phyloP scores from a whole-genome alignment of 1,284 basidiomycete species.

The Sutorius eximius region DNA sequence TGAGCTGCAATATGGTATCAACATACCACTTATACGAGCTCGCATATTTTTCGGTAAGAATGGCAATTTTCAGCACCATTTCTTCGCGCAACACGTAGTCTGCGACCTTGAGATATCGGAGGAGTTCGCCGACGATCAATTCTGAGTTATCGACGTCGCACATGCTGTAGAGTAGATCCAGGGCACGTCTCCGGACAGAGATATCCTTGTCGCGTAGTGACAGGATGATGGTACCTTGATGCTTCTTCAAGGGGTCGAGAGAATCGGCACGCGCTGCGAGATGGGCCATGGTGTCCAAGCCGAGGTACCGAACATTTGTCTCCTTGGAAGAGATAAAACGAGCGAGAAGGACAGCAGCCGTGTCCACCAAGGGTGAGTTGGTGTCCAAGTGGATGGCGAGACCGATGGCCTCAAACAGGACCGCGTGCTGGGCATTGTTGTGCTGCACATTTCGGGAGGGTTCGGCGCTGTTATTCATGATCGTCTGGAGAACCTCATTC shows the following conservation, averaged over 20 bases:
- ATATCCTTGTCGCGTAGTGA: conserved; percentile 97
- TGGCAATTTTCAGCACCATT: conserved; percentile 98
- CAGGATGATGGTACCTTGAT: conserved; percentile 93
- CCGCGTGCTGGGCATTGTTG: conserved; percentile 96
- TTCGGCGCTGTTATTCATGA: conserved; percentile 92
- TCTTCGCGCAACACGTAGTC: conserved; percentile 97
- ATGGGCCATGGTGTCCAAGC: conserved; percentile 98
- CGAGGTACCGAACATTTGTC: conserved; percentile 97
- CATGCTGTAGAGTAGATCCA: conserved; percentile 98
- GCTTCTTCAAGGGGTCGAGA: conserved; percentile 90
- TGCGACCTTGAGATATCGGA: conserved; percentile 90
- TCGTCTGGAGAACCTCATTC: conserved; percentile 83
- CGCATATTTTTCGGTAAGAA: conserved; percentile 97
- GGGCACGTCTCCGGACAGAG: conserved; percentile 88
- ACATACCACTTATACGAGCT: conserved; percentile 96
- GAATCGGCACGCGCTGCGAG: conserved; percentile 91
- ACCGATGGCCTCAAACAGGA: conserved; percentile 98
- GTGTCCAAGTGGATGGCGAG: conserved; percentile 97
- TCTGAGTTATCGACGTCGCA: conserved; percentile 96
- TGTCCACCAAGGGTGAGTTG: conserved; percentile 85
- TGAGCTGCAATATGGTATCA: conserved; percentile 92
- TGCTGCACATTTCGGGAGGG: conserved; percentile 95
- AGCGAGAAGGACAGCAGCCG: conserved; percentile 90
- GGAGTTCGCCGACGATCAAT: conserved; percentile 90
- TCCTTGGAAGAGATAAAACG: conserved; percentile 97